Evolutionary conservation across 768 basidiomycete species (phyloP).

Genomic region (Cystoderma amianthinum): DNA sequence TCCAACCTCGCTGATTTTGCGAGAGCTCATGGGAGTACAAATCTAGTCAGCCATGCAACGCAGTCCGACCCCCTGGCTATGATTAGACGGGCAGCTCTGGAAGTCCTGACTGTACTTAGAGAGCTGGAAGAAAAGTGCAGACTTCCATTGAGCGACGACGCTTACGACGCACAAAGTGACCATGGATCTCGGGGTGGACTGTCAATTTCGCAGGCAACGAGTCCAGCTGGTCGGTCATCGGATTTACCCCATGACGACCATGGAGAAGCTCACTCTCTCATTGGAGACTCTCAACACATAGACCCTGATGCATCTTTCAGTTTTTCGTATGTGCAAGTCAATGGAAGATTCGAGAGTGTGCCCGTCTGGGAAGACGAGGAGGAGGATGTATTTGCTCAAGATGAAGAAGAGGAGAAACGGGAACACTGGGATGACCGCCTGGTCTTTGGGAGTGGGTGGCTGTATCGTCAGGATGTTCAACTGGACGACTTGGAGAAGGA

Average conservation of each 20-base stretch:
- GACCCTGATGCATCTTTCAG: slow-evolving; percentile 61
- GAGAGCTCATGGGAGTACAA: slow-evolving; percentile 22
- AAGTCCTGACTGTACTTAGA: slow-evolving; percentile 74
- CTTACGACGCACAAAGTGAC: slow-evolving; percentile 78
- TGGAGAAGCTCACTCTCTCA: slow-evolving; percentile 13
- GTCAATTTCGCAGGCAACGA: slow-evolving; percentile 32
- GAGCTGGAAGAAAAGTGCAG: slow-evolving; percentile 76
- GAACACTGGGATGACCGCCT: slow-evolving; percentile 80
- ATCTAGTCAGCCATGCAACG: slow-evolving; percentile 9
- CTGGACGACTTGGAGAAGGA: slow-evolving; percentile 52
- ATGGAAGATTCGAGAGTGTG: slow-evolving; percentile 55
- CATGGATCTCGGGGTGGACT: slow-evolving; percentile 34
- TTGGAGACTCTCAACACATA: slow-evolving; percentile 18
- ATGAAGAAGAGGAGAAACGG: slow-evolving; percentile 49
- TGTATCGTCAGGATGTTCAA: slow-evolving; percentile 63
- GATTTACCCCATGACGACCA: slow-evolving; percentile 27
- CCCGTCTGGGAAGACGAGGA: slow-evolving; percentile 82
- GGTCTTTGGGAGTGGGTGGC: slow-evolving; percentile 76
- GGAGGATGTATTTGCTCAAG: slow-evolving; percentile 31
- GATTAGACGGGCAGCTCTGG: slow-evolving; percentile 74
- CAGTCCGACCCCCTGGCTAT: slow-evolving; percentile 55
- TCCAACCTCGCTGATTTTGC: slow-evolving; percentile 25
- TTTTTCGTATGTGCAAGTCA: slow-evolving; percentile 63
- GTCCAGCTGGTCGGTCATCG: slow-evolving; percentile 24
- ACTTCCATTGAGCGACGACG: slow-evolving; percentile 71